These are phyloP conservation scores for Nitzschia sp. DNA, from an alignment of 108 stramenopile genomes.

Conservation along the genomic window DNA sequence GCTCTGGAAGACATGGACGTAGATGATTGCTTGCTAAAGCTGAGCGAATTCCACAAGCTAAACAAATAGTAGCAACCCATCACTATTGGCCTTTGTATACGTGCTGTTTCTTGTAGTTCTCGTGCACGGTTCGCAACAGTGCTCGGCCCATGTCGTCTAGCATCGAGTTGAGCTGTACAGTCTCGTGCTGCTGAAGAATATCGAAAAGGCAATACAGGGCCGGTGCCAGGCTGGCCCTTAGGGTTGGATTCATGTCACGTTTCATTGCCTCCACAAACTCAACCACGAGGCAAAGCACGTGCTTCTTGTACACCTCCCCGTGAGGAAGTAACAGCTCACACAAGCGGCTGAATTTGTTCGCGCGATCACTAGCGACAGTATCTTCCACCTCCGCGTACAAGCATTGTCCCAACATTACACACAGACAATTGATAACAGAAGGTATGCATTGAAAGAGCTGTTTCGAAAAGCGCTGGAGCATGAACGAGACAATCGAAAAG, in stretches of 20 bases:
- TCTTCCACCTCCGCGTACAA: slow-evolving; percentile 33
- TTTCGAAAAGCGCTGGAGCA: slow-evolving; percentile 76
- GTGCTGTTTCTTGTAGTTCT: slow-evolving; percentile 69
- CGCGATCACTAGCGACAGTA: slow-evolving; percentile 6
- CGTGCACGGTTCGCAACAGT: slow-evolving; percentile 63
- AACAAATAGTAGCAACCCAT: slow-evolving; percentile 11
- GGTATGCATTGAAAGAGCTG: slow-evolving; percentile 72
- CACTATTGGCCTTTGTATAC: slow-evolving; percentile 75
- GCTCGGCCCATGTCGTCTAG: slow-evolving; percentile 59
- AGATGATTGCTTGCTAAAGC: slow-evolving; percentile 70
- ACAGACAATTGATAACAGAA: slow-evolving; percentile 43
- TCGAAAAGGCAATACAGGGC: slow-evolving; percentile 73
- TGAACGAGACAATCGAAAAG: slow-evolving; percentile 47
- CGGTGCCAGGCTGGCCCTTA: slow-evolving; percentile 52
- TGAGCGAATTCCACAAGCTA: slow-evolving; percentile 58
- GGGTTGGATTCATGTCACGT: slow-evolving; percentile 40
- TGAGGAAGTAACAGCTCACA: slow-evolving; percentile 79
- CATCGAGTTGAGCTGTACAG: slow-evolving; percentile 69
- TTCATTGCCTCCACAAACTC: slow-evolving; percentile 61
- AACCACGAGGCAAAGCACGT: slow-evolving; percentile 69
- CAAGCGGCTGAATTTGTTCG: slow-evolving; percentile 41
- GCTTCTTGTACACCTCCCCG: slow-evolving; percentile 87
- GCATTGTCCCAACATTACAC: slow-evolving; percentile 40
- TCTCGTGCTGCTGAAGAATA: slow-evolving; percentile 72
- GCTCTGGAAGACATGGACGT: slow-evolving; percentile 88